Conservation (phyloP, 2,329 filamentous ascomycete genomes). For the Ophiostoma piceae region DNA sequence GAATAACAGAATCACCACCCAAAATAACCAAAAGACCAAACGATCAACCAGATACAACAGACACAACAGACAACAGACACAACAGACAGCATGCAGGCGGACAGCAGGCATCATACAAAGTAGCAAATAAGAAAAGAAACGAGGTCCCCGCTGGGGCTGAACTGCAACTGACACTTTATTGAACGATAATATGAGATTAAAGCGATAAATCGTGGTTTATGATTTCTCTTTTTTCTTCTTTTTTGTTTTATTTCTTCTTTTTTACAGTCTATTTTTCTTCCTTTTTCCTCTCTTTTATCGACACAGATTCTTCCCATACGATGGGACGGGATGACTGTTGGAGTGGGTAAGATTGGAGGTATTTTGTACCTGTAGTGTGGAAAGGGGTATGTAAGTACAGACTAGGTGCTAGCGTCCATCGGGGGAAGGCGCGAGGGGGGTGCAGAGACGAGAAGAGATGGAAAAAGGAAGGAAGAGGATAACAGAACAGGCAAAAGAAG, state of each 20-base stretch:
- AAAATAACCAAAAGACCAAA: not conserved
- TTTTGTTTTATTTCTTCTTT: not conserved
- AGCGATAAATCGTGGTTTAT: conserved; percentile 14
- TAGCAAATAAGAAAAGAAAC: conserved; percentile 11
- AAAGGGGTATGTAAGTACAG: conserved; percentile 18
- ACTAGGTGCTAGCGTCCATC: conserved; percentile 10
- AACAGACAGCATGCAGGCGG: conserved; percentile 4
- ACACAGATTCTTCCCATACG: conserved; percentile 7
- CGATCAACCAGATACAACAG: not conserved
- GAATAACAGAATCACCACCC: not conserved
- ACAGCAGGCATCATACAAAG: not conserved
- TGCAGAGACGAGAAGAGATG: not conserved
- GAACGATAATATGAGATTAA: conserved; percentile 13
- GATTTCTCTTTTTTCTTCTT: not conserved
- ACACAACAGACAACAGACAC: conserved; percentile 4
- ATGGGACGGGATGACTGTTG: conserved; percentile 22
- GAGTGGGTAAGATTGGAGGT: conserved; percentile 24
- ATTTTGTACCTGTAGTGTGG: conserved; percentile 10
- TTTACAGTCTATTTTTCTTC: not conserved
- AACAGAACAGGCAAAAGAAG: not conserved
- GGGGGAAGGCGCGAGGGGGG: conserved; percentile 1
- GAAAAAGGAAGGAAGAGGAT: not conserved
- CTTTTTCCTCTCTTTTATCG: not conserved
- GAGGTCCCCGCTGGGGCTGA: conserved; percentile 24
- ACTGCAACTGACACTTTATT: conserved; percentile 11